A percentile compares a stretch with the other conserved stretches of the same genome.
Evolutionary conservation across 2,329 filamentous ascomycete genomes (phyloP).

Genomic region (Waltergamsia citrina): DNA sequence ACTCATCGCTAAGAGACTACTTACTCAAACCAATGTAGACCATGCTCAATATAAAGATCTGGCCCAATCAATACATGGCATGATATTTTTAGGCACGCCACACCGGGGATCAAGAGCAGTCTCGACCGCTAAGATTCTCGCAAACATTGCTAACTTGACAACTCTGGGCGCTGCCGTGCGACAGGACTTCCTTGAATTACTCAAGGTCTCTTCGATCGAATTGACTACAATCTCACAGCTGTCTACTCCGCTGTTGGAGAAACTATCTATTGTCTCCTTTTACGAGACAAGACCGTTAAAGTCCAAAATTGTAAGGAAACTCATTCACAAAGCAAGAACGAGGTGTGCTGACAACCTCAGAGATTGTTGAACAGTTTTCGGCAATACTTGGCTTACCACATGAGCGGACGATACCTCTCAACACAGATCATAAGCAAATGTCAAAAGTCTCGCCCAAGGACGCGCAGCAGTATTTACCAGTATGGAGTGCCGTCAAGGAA

Average conservation of each 20-base stretch:
- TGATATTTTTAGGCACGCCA: neutral
- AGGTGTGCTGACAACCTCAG: neutral
- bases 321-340: neutral
- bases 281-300: neutral
- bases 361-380: neutral
- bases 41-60: neutral
- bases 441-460: neutral
- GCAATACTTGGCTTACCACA: neutral
- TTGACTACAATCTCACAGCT: neutral
- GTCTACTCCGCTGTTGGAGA: neutral
- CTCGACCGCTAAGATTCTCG: neutral
- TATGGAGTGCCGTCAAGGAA: neutral
- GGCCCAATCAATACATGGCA: neutral
- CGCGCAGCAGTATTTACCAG: neutral
- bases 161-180: neutral
- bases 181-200: neutral
- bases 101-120: neutral
- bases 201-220: neutral
- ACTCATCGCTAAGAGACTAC: conserved; percentile 1
- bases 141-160: neutral
- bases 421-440: neutral
- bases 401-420: conserved; percentile 1
- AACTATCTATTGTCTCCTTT: neutral
- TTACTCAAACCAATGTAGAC: neutral
- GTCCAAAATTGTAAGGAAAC: neutral